Base-by-base conservation (phyloP, 495 filamentous ascomycete species). In the Penicillium longicatenatum region DNA sequence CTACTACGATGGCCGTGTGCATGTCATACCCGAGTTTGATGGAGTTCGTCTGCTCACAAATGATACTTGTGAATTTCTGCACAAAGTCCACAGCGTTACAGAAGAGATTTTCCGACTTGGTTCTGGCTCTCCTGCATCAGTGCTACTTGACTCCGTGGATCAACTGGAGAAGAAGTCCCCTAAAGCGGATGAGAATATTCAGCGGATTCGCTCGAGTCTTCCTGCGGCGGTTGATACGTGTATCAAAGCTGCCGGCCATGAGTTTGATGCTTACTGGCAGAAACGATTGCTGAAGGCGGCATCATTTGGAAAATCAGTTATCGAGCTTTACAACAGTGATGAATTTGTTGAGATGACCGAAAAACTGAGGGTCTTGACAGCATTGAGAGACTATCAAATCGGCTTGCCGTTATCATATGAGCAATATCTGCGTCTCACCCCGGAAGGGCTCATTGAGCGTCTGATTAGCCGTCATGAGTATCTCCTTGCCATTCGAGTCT, bases 331-430 rank as follows among this genome's bases (percentile, higher is more conserved):
- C 74, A 95, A 90, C 72, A 95, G 90, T 66, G 94, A 98, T 61
- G 93, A 98, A 55, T 98, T 98, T 70, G 95, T 98, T 26, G 92
- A 97, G 55, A 97, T 97, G 91, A 96, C 91, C 61, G 94, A 98
- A 72, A 93, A 88, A 11, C 75, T 98, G 17, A 87, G 94, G 47
- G 92, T 98, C 4, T 80, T 98, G 30, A 97, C 96, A 65, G 93
- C 95, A 16, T 86, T 92, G 4, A 82, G 94, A 46, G 96, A 89
- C 68, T 97, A 91, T 64, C 87, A 94, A 65, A 87, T 98, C 53
- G 94, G 95, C 12, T 63, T 98, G 16, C 91, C 94, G 0, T 64
- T 98, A n/a, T 94, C 91, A 11, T 94, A 94, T 66, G 92, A 97
- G 26, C 92, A 98, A 73, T 91, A 86, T 67, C 79, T 92, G 55